These are phyloP conservation scores for Pyrrhoderma lamaoense DNA, from an alignment of 1,284 basidiomycete genomes.

Conservation along the genomic window DNA sequence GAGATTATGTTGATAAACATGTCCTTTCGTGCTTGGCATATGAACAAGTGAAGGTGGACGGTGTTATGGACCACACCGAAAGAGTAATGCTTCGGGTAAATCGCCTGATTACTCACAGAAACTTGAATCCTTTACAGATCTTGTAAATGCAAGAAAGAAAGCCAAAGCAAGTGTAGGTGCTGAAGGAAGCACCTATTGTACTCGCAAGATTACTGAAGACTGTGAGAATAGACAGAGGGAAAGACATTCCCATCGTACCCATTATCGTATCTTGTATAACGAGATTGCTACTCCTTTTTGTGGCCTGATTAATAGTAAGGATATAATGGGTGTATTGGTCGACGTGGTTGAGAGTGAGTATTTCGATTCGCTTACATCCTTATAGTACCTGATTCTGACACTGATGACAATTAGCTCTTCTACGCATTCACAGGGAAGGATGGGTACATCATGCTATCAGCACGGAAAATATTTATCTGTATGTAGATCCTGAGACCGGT, in stretches of 20 bases:
- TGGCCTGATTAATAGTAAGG: no score
- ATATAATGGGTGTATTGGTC: no score
- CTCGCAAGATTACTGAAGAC: no score
- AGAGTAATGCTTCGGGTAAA: slow-evolving; percentile 1
- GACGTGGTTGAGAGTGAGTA: no score
- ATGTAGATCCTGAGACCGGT: background rate
- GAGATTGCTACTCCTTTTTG: background rate
- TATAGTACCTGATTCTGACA: no score
- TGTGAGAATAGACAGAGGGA: background rate
- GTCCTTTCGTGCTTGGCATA: background rate
- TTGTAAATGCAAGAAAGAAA: background rate
- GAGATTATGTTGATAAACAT: background rate
- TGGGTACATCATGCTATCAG: slow-evolving; percentile 9
- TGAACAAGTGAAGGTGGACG: background rate
- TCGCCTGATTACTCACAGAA: background rate
- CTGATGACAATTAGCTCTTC: background rate
- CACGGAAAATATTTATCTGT: background rate
- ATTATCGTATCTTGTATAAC: slow-evolving; percentile 6
- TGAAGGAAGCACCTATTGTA: no score
- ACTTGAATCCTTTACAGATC: background rate
- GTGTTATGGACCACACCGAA: slow-evolving; percentile 1
- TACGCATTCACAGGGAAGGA: background rate
- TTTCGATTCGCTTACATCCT: no score
- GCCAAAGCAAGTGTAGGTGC: no score
- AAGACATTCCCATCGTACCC: background rate